Evolutionary conservation across 139 green algal species (phyloP), one percentile per base, ranked within the genome.

Genomic region (Chara braunii): DNA sequence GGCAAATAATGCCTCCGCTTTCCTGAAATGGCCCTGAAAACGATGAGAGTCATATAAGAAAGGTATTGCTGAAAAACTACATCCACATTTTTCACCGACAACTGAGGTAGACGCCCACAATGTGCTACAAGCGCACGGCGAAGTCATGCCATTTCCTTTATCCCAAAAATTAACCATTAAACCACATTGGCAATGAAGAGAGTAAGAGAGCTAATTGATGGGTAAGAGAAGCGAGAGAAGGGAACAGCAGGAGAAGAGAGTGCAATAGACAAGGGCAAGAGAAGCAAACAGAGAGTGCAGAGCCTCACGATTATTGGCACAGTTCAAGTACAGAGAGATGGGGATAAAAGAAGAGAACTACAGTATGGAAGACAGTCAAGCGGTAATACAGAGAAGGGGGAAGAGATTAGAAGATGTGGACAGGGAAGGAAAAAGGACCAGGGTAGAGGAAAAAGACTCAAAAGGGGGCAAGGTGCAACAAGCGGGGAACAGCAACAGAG

Each of bases 1-100:
- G 2, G 43, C 59, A 68, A 68, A 68, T 29, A 43, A 28, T 12
- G 59, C 59, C 43, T 68, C 59, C 7, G 44, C 59, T n/a, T 64
- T 64, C 23, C 59, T 43, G 28, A 68, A 68, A 23, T 36, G 43
- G 5, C 43, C 59, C 59, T 68, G 59, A 8, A 51, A 18, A 48
- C 18, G 18, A 48, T 18, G 18, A 48, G n/a, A n/a, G n/a, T n/a
- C n/a, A n/a, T n/a, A n/a, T n/a, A n/a, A n/a, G n/a, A n/a, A n/a
- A n/a, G n/a, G n/a, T n/a, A n/a, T n/a, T n/a, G n/a, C n/a, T n/a
- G n/a, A n/a, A n/a, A n/a, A n/a, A n/a, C n/a, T n/a, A n/a, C n/a
- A n/a, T n/a, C n/a, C n/a, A n/a, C n/a, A n/a, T n/a, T n/a, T n/a
- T n/a, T n/a, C n/a, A n/a, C n/a, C n/a, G n/a, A n/a, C n/a, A n/a